phyloP scores from a whole-genome alignment of 768 basidiomycete genomes.

The Podaxis sp. region DNA sequence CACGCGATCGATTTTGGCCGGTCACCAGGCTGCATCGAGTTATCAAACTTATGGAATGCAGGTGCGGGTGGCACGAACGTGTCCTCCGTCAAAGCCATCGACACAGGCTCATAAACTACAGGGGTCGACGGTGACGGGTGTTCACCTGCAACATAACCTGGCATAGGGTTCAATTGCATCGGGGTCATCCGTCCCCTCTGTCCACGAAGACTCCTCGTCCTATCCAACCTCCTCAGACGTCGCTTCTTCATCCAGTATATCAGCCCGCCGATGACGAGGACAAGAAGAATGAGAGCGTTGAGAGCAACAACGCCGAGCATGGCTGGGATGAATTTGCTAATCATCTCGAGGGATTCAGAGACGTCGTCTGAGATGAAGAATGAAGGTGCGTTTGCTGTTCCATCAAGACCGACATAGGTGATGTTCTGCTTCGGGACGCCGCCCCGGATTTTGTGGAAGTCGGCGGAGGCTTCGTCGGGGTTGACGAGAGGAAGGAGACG shows the following conservation, averaged over 20 bases:
- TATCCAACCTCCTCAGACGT: slow-evolving; percentile 23
- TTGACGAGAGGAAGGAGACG: slow-evolving; percentile 69
- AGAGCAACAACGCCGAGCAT: slow-evolving; percentile 76
- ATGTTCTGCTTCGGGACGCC: slow-evolving; percentile 63
- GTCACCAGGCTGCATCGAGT: slow-evolving; percentile 29
- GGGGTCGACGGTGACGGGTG: slow-evolving; percentile 19
- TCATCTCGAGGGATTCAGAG: slow-evolving; percentile 55
- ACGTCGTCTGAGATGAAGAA: slow-evolving; percentile 60
- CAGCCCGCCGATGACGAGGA: slow-evolving; percentile 52
- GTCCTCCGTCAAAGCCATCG: slow-evolving; percentile 60
- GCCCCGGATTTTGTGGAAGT: slow-evolving; percentile 69
- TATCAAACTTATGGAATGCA: slow-evolving; percentile 46
- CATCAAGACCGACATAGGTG: slow-evolving; percentile 58
- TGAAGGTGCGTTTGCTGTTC: slow-evolving; percentile 36
- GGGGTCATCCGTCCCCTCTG: slow-evolving; percentile 41
- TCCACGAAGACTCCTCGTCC: neutral
- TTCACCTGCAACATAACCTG: slow-evolving; percentile 34
- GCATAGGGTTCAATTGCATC: slow-evolving; percentile 37
- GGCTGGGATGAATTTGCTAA: slow-evolving; percentile 66
- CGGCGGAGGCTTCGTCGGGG: slow-evolving; percentile 64
- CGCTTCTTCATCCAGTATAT: slow-evolving; percentile 52
- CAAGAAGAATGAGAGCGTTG: slow-evolving; percentile 68
- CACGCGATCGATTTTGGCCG: slow-evolving; percentile 46
- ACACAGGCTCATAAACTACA: slow-evolving; percentile 73
- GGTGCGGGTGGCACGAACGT: slow-evolving; percentile 61